Evolutionary conservation across 2,329 filamentous ascomycete species (phyloP).

Genomic region (Cyphellophora attinorum): DNA sequence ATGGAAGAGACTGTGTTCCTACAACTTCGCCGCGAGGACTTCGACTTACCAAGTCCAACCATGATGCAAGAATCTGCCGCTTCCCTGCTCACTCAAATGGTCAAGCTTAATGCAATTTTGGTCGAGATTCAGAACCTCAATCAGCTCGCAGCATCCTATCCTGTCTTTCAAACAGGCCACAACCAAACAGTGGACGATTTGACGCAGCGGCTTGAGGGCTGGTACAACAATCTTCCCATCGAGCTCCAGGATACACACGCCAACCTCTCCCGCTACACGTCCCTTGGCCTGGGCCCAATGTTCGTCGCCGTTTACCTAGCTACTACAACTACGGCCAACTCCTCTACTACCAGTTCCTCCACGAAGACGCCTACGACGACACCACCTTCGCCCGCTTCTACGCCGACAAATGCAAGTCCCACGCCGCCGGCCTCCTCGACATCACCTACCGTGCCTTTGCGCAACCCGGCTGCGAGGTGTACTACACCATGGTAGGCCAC

Average conservation of each 20-base stretch:
- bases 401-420: slow-evolving; percentile 30
- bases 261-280: slow-evolving; percentile 30
- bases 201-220: slow-evolving; percentile 25
- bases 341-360: slow-evolving; percentile 40
- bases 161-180: slow-evolving; percentile 14
- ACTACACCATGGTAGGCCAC: slow-evolving; percentile 37
- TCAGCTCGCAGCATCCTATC: slow-evolving; percentile 21
- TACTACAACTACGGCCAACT: slow-evolving; percentile 39
- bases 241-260: slow-evolving; percentile 28
- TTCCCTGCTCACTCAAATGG: no score
- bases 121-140: slow-evolving; percentile 32
- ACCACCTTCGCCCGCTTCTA: slow-evolving; percentile 19
- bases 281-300: slow-evolving; percentile 30
- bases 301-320: slow-evolving; percentile 37
- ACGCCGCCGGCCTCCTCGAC: slow-evolving; percentile 30
- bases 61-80: slow-evolving; percentile 10
- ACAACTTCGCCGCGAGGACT: slow-evolving; percentile 6
- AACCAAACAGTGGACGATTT: slow-evolving; percentile 21
- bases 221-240: slow-evolving; percentile 26
- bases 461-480: slow-evolving; percentile 29
- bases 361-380: slow-evolving; percentile 19
- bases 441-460: slow-evolving; percentile 31
- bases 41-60: slow-evolving; percentile 6
- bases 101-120: slow-evolving; percentile 29
- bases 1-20: slow-evolving; percentile 29